Conservation (phyloP, 176 grass and related monocot genomes). For the Ensete ventricosum region DNA sequence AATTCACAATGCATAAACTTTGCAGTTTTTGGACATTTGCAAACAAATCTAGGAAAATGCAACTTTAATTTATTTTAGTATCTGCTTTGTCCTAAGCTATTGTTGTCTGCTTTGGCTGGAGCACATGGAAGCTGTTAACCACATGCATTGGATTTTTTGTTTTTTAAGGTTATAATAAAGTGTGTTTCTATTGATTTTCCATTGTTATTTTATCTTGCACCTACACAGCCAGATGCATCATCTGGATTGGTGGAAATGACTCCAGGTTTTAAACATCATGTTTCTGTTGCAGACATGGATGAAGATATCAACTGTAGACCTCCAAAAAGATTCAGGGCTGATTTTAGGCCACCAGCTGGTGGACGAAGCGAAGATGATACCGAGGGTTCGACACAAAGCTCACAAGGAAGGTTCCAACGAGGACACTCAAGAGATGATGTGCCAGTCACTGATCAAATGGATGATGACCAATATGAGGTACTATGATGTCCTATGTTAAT, state of each 20-base stretch:
- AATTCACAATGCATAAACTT: too few species aligned
- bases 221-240: not conserved
- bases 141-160: too few species aligned
- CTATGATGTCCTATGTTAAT: conserved; percentile 6
- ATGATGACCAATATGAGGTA: conserved; percentile 93
- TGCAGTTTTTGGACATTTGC: too few species aligned
- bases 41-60: too few species aligned
- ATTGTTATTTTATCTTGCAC: not conserved
- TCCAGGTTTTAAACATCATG: conserved; percentile 5
- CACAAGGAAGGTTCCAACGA: conserved; percentile 77
- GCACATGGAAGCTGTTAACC: too few species aligned
- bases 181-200: not conserved
- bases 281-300: conserved; percentile 51
- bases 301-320: conserved; percentile 69
- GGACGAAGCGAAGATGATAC: conserved; percentile 77
- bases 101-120: too few species aligned
- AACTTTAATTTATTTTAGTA: too few species aligned
- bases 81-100: too few species aligned
- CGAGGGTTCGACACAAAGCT: conserved; percentile 71
- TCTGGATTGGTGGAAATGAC: not conserved
- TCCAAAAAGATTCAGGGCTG: conserved; percentile 74
- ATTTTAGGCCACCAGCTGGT: conserved; percentile 59
- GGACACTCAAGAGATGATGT: conserved; percentile 67
- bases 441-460: conserved; percentile 78
- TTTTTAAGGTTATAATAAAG: not conserved